Percentiles rank a stretch among this genome's conserved stretches.
Conservation (phyloP, 768 basidiomycete species). For the Coprinellus aureogranulatus region DNA sequence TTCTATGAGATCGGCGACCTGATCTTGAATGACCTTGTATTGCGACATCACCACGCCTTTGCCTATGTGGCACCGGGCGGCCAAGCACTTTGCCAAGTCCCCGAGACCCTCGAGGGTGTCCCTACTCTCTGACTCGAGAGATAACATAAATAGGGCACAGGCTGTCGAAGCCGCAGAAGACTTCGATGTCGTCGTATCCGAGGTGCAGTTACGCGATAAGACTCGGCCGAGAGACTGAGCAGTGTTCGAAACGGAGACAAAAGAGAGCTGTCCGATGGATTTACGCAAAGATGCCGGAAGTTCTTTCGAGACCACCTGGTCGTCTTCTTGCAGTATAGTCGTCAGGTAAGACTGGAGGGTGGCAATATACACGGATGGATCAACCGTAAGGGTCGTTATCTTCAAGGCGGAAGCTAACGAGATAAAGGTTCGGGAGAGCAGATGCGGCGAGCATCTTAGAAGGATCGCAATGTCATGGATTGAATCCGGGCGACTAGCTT, state of each 20-base stretch:
- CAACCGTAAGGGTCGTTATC: constrained; percentile 50
- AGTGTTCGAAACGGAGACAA: constrained; percentile 43
- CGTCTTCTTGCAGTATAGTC: constrained; percentile 26
- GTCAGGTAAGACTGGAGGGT: constrained; percentile 53
- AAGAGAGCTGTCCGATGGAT: constrained; percentile 38
- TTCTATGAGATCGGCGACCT: constrained; percentile 55
- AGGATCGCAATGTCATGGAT: constrained; percentile 68
- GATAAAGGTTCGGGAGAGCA: constrained; percentile 56
- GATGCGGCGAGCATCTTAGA: constrained; percentile 49
- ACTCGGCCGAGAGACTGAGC: constrained; percentile 45
- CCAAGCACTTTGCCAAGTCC: constrained; percentile 59
- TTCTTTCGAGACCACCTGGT: constrained; percentile 26
- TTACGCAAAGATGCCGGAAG: constrained; percentile 36
- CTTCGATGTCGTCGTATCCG: constrained; percentile 34
- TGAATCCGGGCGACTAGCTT: constrained; percentile 65
- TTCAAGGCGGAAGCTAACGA: constrained; percentile 52
- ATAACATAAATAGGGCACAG: constrained; percentile 67
- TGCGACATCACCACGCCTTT: constrained; percentile 62
- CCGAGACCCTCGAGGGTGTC: constrained; percentile 50
- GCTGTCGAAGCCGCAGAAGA: constrained; percentile 49
- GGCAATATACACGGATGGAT: constrained; percentile 60
- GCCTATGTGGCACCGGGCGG: constrained; percentile 45
- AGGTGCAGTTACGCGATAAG: constrained; percentile 31
- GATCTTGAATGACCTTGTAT: constrained; percentile 64
- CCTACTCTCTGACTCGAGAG: constrained; percentile 65